Evolutionary conservation across 495 filamentous ascomycete species (phyloP).

Genomic region (Physcia stellaris): DNA sequence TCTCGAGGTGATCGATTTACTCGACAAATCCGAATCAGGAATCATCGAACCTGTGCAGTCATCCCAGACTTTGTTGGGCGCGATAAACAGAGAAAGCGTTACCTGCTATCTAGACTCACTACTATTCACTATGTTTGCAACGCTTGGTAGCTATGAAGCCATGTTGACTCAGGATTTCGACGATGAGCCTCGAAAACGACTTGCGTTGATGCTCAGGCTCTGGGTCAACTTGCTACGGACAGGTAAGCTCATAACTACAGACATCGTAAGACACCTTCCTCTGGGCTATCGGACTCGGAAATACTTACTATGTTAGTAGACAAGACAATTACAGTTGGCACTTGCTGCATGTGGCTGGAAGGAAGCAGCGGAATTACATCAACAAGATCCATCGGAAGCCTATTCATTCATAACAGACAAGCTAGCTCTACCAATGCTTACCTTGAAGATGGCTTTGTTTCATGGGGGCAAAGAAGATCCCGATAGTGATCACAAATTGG

Average conservation of each 20-base stretch:
- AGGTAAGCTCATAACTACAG: constrained; percentile 71
- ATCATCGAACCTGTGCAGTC: constrained; percentile 62
- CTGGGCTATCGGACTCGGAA: neutral
- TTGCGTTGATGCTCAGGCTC: constrained; percentile 61
- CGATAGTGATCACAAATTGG: constrained; percentile 80
- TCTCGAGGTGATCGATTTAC: constrained; percentile 56
- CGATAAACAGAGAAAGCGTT: constrained; percentile 70
- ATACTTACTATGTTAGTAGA: constrained; percentile 39
- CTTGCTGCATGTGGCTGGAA: constrained; percentile 84
- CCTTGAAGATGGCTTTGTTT: constrained; percentile 88
- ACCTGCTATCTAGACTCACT: constrained; percentile 88
- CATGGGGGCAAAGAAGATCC: constrained; percentile 75
- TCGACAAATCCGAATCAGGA: constrained; percentile 69
- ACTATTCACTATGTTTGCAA: constrained; percentile 95
- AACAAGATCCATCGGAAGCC: constrained; percentile 91
- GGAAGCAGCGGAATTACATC: constrained; percentile 58
- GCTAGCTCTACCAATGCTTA: constrained; percentile 74
- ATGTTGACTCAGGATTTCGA: constrained; percentile 66
- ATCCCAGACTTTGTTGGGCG: constrained; percentile 60
- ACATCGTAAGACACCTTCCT: constrained; percentile 48
- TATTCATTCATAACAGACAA: constrained; percentile 89
- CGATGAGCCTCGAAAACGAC: constrained; percentile 52
- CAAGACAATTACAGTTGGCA: constrained; percentile 65
- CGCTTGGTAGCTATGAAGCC: constrained; percentile 77
- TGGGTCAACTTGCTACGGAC: constrained; percentile 89